Evolutionary conservation across 2,329 filamentous ascomycete genomes (phyloP).

Genomic region (Scytalidium lignicola): DNA sequence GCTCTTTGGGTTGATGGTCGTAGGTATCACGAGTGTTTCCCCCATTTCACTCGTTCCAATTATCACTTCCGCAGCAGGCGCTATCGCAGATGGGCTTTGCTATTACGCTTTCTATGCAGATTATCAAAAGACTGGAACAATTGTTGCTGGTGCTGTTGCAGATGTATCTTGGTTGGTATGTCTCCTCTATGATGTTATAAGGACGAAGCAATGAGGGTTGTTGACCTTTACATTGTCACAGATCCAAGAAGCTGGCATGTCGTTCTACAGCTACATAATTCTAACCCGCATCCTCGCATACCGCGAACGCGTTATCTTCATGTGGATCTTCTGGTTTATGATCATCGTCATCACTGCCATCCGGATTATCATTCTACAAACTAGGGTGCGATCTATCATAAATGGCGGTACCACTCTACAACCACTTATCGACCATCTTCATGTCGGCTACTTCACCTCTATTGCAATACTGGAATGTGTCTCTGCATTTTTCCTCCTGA

Average conservation of each 20-base stretch:
- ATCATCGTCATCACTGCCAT: conserved; percentile 46
- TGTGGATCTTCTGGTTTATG: conserved; percentile 51
- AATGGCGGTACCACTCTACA: conserved; percentile 21
- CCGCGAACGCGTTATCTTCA: conserved; percentile 36
- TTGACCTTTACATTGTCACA: conserved; percentile 17
- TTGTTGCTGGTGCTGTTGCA: conserved; percentile 33
- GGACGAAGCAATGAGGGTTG: too few relatives aligned
- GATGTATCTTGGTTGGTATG: conserved; percentile 37
- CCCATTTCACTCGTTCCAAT: conserved; percentile 36
- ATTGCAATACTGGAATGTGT: conserved; percentile 37
- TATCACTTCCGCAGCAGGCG: conserved; percentile 31
- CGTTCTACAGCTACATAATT: conserved; percentile 47
- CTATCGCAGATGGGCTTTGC: conserved; percentile 38
- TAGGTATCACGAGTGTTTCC: conserved; percentile 34
- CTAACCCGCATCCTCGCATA: conserved; percentile 45
- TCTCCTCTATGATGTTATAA: too few relatives aligned
- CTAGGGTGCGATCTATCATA: conserved; percentile 27
- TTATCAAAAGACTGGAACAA: conserved; percentile 19
- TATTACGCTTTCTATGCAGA: conserved; percentile 37
- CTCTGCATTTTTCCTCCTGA: conserved; percentile 35
- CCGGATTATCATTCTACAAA: conserved; percentile 35
- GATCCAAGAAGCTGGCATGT: conserved; percentile 40
- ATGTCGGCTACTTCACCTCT: not conserved
- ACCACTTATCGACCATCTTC: conserved; percentile 26
- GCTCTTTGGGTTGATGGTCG: conserved; percentile 33